Conservation (phyloP, 768 basidiomycete species). For the Lactarius akahatsu region DNA sequence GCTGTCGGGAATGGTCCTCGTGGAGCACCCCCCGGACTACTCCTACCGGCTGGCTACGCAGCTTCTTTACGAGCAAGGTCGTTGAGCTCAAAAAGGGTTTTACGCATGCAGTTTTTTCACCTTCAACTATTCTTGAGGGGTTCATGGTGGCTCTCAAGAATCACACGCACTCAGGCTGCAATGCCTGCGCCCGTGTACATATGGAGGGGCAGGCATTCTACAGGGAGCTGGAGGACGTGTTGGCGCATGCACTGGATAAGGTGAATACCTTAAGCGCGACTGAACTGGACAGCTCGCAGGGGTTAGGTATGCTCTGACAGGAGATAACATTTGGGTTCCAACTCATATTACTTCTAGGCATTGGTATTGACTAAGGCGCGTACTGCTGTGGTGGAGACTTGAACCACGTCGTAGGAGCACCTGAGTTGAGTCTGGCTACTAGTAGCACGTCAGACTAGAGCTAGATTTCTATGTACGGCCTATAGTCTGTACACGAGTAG, state of each 20-base stretch:
- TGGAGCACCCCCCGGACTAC: no score
- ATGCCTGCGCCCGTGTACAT: neutral
- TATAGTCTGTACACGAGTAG: neutral
- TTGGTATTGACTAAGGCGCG: neutral
- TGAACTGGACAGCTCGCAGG: neutral
- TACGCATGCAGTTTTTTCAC: neutral
- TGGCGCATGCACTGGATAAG: constrained; percentile 4
- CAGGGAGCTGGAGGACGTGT: neutral
- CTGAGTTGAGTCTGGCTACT: no score
- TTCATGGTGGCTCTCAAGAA: constrained; percentile 2
- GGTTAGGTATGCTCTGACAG: neutral
- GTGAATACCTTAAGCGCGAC: neutral
- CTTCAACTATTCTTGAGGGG: neutral
- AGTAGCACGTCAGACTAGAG: no score
- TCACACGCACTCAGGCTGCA: neutral
- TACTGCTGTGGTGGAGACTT: neutral
- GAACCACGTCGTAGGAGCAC: neutral
- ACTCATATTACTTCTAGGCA: neutral
- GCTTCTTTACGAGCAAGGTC: neutral
- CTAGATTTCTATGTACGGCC: neutral
- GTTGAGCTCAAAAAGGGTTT: neutral
- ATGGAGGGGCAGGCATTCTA: constrained; percentile 1
- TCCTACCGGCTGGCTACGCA: no score
- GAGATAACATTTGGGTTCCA: neutral
- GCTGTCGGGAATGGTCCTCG: no score